Base-by-base conservation (phyloP, 2,329 filamentous ascomycete genomes). In the Penicillium digitatum region DNA sequence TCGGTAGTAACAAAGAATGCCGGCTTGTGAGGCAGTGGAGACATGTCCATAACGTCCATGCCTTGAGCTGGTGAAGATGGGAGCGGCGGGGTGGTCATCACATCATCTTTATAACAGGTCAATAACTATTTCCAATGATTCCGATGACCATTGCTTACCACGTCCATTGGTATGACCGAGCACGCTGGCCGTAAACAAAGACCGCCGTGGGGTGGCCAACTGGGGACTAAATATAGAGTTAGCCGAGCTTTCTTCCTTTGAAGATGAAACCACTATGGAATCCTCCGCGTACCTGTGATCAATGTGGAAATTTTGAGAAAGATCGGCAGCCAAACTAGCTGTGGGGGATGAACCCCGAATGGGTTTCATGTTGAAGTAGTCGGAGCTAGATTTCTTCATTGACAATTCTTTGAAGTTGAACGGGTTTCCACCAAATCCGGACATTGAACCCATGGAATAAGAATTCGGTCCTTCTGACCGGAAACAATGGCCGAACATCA, bases 231-330 rank as follows among this genome's bases (percentile, higher is more conserved):
- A 68, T 62, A 68, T 63, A 72, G 66, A 62, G 72, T 81, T 64
- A 81, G 74, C 62, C 61, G 22, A 39, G 29, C 60, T 57, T 59
- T 63, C 62, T 61, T 40, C 57, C 48, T 46, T 52, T 52, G 26
- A 29, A 32, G 11, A 24, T 26, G 37, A 46, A 39, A 49, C 47
- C 35, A 31, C n/a, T 22, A 27, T 24, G 26, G 20, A 18, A 27
- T 22, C 14, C 7, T 27, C 18, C 16, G 43, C 51, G 11, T 42
- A 96, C 93, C 92, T 96, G 69, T 88, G 90, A 75, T 96, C 92
- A 72, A 97, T 89, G 71, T 93, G 89, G 72, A 97, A 95, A 79
- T 97, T 99, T 72, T 96, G 91, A 55, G 92, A 96, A 66, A 97
- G 82, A 76, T 99, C 94, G 59, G 91, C 92, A 39, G 92, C 93